phyloP scores from a whole-genome alignment of 768 basidiomycete species.

The Phlebiopsis flavidoalba region DNA sequence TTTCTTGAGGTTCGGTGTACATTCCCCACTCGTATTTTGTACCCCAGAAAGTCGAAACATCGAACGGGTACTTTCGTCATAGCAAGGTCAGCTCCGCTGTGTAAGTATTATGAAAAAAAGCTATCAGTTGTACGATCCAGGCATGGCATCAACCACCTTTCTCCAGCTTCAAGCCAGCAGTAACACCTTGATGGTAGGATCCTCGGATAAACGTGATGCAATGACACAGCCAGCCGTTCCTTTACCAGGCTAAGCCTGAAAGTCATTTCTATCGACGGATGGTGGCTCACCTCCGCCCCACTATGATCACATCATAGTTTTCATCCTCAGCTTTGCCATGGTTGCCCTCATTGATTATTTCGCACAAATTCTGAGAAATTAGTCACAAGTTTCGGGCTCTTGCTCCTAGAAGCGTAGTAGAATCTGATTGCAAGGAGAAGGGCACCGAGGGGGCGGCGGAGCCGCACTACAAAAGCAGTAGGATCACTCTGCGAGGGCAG shows the following conservation, averaged over 20 bases:
- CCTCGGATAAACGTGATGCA: constrained; percentile 52
- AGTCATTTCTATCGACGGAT: neutral
- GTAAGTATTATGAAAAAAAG: neutral
- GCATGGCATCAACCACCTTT: constrained; percentile 36
- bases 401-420: neutral
- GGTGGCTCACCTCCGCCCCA: constrained; percentile 30
- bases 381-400: neutral
- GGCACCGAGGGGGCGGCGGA: neutral
- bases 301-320: constrained; percentile 32
- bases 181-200: constrained; percentile 46
- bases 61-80: constrained; percentile 6
- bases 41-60: constrained; percentile 32
- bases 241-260: constrained; percentile 12
- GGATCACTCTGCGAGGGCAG: neutral
- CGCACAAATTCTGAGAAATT: neutral
- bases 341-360: neutral
- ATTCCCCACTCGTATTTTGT: constrained; percentile 47
- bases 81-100: neutral
- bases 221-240: constrained; percentile 62
- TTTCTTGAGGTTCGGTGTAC: constrained; percentile 50
- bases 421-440: neutral
- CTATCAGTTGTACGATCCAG: neutral
- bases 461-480: neutral
- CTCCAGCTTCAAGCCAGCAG: constrained; percentile 56
- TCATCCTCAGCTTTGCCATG: neutral